Evolutionary conservation across 75 land plant species (phyloP), one percentile per base, ranked within the genome.

Genomic region (Cupressus sempervirens): DNA sequence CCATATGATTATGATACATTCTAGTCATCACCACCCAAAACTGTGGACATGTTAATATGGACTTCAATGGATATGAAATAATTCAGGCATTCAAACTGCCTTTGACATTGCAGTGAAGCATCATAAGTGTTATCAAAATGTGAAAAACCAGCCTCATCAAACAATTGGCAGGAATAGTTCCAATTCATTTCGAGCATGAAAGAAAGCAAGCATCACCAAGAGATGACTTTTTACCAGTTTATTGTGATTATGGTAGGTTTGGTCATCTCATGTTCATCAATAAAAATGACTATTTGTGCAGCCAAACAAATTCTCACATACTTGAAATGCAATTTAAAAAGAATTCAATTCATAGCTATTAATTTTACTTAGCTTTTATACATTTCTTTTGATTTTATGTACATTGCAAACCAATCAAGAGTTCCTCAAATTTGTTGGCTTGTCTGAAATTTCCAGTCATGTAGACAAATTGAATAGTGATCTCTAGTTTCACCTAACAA

Each of bases 401-500:
- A 38, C 1, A 16, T 80, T 4, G 65, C 7, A 16, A n/a, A 80
- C 41, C n/a, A 41, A 41, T 43, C 45, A 2, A 43, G 45, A 43
- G 45, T 43, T 43, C 45, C 45, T 43, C 45, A 43, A 43, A 43
- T 43, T 43, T 43, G 6, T 43, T 0, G 3, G 45, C 45, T 43
- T 43, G 40, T 43, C 5, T 43, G 45, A 3, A 43, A 43, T 43
- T 43, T 43, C 45, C 40, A 4, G 12, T 80, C 52, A 46, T 80
- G 48, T 23, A 43, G 26, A 80, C 76, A 46, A 80, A 80, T 80
- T 46, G 45, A 80, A 80, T 43, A 52, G 82, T 23, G 43, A 80
- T 23, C 5, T 40, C 82, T 7, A 43, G 35, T 40, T 7, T 5
- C 52, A 80, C 16, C n/a, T 23, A 7, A 80, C 52, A 80, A 80